Evolutionary conservation across 2,329 filamentous ascomycete species (phyloP).

Genomic region (Ophiosphaerella korrae): DNA sequence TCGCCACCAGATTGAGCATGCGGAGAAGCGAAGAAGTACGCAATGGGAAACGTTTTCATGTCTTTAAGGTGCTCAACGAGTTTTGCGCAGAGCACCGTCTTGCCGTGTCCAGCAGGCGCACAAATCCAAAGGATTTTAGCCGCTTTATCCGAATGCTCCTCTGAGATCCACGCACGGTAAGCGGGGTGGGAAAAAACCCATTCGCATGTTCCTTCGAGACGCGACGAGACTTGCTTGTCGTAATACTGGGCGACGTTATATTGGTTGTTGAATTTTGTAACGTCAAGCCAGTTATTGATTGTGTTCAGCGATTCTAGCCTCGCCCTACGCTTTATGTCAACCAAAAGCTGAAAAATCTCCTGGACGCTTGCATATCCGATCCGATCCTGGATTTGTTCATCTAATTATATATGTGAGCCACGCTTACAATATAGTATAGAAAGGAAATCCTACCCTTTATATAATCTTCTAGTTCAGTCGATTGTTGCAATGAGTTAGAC

Average conservation of each 20-base stretch:
- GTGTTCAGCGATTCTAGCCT: conserved; percentile 33
- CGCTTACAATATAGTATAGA: not conserved
- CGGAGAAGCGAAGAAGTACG: conserved; percentile 45
- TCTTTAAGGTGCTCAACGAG: conserved; percentile 29
- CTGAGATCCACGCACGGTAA: conserved; percentile 4
- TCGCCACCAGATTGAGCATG: conserved; percentile 25
- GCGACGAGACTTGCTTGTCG: conserved; percentile 7
- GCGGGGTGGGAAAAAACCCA: conserved; percentile 5
- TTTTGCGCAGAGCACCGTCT: conserved; percentile 41
- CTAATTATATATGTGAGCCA: conserved; percentile 3
- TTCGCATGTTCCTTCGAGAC: conserved; percentile 9
- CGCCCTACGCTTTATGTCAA: not conserved
- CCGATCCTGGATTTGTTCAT: not conserved
- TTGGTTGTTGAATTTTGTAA: conserved; percentile 2
- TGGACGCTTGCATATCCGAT: not conserved
- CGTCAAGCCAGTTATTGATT: conserved; percentile 24
- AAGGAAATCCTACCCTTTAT: conserved; percentile 1
- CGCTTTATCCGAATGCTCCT: not conserved
- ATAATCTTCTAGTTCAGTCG: not conserved
- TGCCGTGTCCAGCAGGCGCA: conserved; percentile 41
- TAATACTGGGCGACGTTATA: conserved; percentile 1
- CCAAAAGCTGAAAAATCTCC: conserved; percentile 13
- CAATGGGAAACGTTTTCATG: conserved; percentile 1
- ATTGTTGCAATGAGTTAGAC: not conserved
- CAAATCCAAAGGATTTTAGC: conserved; percentile 40